These are phyloP conservation scores for Quercus phellos DNA, from an alignment of 331 rosid species.

Conservation along the genomic window DNA sequence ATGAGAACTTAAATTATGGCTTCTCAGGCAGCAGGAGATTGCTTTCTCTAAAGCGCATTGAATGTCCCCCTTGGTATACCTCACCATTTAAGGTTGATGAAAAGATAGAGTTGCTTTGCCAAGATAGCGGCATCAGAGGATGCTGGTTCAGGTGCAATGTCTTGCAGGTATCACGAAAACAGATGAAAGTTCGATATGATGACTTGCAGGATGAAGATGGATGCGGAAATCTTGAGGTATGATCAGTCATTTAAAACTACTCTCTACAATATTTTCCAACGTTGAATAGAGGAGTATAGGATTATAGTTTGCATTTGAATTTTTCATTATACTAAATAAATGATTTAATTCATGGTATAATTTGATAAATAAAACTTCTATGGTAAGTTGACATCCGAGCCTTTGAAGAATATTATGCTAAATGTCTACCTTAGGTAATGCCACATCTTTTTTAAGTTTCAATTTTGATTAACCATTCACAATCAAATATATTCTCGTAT, in stretches of 20 bases:
- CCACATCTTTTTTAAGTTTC: background rate
- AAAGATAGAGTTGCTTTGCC: slow-evolving; percentile 91
- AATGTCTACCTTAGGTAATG: background rate
- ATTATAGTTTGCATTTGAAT: background rate
- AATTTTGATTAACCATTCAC: background rate
- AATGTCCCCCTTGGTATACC: slow-evolving; percentile 45
- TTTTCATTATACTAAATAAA: background rate
- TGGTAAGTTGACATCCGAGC: background rate
- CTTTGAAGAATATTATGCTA: background rate
- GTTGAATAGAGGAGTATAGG: slow-evolving; percentile 8
- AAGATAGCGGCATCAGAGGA: slow-evolving; percentile 98
- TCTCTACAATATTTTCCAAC: slow-evolving; percentile 5
- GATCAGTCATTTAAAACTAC: slow-evolving; percentile 11
- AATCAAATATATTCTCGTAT: background rate
- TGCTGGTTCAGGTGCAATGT: slow-evolving; percentile 98
- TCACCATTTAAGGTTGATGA: slow-evolving; percentile 54
- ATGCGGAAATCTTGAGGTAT: slow-evolving; percentile 85
- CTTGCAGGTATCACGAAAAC: slow-evolving; percentile 60
- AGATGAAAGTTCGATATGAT: slow-evolving; percentile 67
- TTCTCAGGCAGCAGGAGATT: slow-evolving; percentile 39
- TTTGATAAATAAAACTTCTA: background rate
- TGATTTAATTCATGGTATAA: background rate
- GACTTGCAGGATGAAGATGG: slow-evolving; percentile 91
- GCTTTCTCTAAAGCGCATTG: slow-evolving; percentile 47
- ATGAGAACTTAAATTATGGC: slow-evolving; percentile 37